phyloP scores from a whole-genome alignment of 2,329 filamentous ascomycete genomes.

The Beauveria asiatica region DNA sequence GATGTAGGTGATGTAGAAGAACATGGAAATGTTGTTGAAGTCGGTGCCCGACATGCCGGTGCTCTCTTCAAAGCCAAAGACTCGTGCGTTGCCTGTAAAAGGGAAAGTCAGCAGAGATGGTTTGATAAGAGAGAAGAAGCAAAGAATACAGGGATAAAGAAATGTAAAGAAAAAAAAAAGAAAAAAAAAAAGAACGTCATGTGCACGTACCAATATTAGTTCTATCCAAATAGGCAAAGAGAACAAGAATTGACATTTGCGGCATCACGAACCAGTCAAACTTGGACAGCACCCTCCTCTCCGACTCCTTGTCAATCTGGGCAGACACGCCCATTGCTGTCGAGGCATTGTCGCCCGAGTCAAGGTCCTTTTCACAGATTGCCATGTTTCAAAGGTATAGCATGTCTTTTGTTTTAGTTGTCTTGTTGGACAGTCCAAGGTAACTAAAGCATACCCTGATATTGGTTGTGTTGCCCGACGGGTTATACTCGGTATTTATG shows the following conservation, averaged over 20 bases:
- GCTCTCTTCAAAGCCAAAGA: conserved; percentile 25
- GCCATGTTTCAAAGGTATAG: not conserved
- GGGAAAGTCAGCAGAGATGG: not conserved
- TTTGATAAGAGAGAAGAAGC: not conserved
- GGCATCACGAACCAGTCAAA: conserved; percentile 22
- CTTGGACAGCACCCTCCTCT: conserved; percentile 16
- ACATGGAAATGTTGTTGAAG: conserved; percentile 23
- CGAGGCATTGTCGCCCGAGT: conserved; percentile 6
- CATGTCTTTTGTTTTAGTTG: not conserved
- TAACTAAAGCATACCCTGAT: not conserved
- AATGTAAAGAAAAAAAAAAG: no score
- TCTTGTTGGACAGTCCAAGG: not conserved
- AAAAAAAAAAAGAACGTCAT: not conserved
- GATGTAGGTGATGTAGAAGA: conserved; percentile 26
- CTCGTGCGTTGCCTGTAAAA: conserved; percentile 23
- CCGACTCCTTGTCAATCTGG: not conserved
- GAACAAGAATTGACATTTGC: conserved; percentile 18
- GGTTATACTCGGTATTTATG: conserved; percentile 1
- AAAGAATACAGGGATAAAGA: not conserved
- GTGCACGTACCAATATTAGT: conserved; percentile 18
- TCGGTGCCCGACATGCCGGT: conserved; percentile 22
- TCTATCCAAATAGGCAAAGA: conserved; percentile 20
- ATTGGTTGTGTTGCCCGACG: not conserved
- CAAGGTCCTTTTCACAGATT: conserved; percentile 3
- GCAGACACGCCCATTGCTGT: not conserved